Evolutionary conservation across 805 yeast genomes (phyloP), one percentile per base, ranked within the genome.

Genomic region (Pichia exigua): DNA sequence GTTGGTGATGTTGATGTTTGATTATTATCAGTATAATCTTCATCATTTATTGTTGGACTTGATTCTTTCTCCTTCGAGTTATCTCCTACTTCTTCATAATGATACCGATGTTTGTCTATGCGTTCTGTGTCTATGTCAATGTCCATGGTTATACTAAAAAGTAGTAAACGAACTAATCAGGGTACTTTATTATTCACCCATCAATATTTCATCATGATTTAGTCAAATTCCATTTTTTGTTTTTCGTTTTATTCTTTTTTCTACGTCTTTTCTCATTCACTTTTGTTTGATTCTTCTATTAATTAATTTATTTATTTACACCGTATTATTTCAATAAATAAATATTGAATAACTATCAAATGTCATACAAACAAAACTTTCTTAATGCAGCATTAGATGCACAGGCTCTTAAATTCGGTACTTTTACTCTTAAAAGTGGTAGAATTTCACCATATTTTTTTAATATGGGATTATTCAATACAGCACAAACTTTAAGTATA

Each of bases 361-460:
- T 47, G 55, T 50, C 57, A 11, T 54, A 65, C 59, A 66, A 68
- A 45, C 43, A 52, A 24, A 51, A 78, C 61, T 89, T 92, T 64
- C 75, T 92, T 51, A 87, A 89, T 63, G 77, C 82, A 57, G 96
- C 99, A 24, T 73, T 91, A 58, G 87, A 84, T 60, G 79, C 85
- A 51, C 73, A 84, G 59, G 96, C 97, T 17, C 77, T 92, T 61
- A 81, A 83, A 64, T 94, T 92, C 66, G 98, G 98, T 48, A 68
- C 76, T 47, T 92, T 88, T 77, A 89, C 95, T 15, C 77, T 92
- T 66, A 92, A 92, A 69, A 85, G 95, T 2, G 98, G 98, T 24
- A 81, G 99, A 61, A 71, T 73, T 53, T 91, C 97, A n/a, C 99
- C 99, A 47, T 92, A 94, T 69, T 92, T 94, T 65, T 91, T 92